A percentile compares a stretch with the other conserved stretches of the same genome.
Conservation (phyloP, 2,329 filamentous ascomycete genomes). For the Byssothecium circinans region DNA sequence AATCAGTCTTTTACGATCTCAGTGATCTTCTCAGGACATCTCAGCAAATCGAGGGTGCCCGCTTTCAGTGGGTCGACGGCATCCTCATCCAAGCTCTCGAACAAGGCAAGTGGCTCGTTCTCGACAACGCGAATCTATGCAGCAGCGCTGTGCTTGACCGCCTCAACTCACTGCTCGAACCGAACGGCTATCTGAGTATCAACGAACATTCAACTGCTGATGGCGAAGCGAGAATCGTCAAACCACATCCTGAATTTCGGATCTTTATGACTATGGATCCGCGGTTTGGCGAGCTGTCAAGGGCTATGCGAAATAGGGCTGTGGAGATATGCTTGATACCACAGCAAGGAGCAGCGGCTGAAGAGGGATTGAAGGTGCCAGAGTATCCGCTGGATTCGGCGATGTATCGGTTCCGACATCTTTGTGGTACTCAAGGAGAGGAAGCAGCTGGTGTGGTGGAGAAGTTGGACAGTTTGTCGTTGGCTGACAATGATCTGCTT, state of each 20-base stretch:
- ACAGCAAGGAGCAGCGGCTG: constrained; percentile 5
- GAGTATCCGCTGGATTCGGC: constrained; percentile 42
- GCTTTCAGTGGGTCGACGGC: constrained; percentile 96
- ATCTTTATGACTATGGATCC: constrained; percentile 95
- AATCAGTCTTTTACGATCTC: constrained; percentile 51
- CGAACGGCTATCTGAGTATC: constrained; percentile 81
- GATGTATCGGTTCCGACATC: constrained; percentile 44
- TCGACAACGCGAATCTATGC: constrained; percentile 97
- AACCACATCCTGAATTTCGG: constrained; percentile 82
- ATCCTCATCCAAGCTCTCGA: constrained; percentile 85
- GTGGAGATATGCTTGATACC: constrained; percentile 76
- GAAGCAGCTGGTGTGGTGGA: constrained; percentile 17
- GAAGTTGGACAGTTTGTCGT: constrained; percentile 41
- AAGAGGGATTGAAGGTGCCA: constrained; percentile 1
- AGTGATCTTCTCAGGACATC: constrained; percentile 56
- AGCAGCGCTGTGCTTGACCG: constrained; percentile 92
- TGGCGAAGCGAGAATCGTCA: constrained; percentile 77
- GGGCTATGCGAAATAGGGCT: constrained; percentile 94
- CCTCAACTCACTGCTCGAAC: constrained; percentile 91
- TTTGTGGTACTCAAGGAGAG: constrained; percentile 16
- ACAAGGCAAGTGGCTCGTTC: constrained; percentile 85
- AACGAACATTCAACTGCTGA: constrained; percentile 88
- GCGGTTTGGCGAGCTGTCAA: constrained; percentile 86
- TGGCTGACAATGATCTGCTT: constrained; percentile 31
- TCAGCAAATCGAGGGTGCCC: constrained; percentile 67